phyloP scores from a whole-genome alignment of 1,284 basidiomycete species.

The Rhodotorula sp. region DNA sequence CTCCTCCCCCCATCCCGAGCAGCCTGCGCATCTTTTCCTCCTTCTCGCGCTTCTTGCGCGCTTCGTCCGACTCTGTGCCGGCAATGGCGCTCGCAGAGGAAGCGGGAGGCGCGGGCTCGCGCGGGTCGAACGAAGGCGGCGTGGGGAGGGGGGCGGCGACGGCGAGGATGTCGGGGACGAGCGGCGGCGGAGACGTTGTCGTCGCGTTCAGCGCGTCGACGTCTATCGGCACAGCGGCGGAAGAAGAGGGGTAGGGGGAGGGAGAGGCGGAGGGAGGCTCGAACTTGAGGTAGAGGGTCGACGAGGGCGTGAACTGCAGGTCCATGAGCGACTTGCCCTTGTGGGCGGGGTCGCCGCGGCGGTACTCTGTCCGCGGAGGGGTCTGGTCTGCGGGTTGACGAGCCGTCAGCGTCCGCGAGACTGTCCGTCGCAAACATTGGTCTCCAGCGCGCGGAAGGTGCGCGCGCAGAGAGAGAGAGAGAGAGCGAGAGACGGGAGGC shows the following conservation, averaged over 20 bases:
- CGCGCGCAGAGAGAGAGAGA: not conserved
- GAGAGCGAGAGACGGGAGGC: not conserved
- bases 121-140: slow-evolving; percentile 52
- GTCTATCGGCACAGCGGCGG: not conserved
- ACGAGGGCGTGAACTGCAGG: slow-evolving; percentile 74
- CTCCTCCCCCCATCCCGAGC: slow-evolving; percentile 51
- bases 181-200: slow-evolving; percentile 58
- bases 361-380: slow-evolving; percentile 77
- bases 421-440: too few relatives aligned
- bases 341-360: slow-evolving; percentile 69
- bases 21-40: slow-evolving; percentile 72
- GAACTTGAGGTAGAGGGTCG: slow-evolving; percentile 73
- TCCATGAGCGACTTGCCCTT: slow-evolving; percentile 67
- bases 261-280: not conserved
- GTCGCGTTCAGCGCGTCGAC: slow-evolving; percentile 4
- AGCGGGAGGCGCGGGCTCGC: not conserved
- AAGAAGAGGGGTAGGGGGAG: not conserved
- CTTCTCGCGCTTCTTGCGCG: slow-evolving; percentile 56
- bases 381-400: slow-evolving; percentile 62
- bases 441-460: not conserved
- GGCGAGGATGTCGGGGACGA: slow-evolving; percentile 61
- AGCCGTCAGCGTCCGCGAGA: not conserved
- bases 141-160: slow-evolving; percentile 65
- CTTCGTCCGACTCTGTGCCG: slow-evolving; percentile 15
- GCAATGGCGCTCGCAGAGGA: not conserved